Base-by-base conservation (phyloP, 768 basidiomycete genomes). In the Nevesoporus exiguus region DNA sequence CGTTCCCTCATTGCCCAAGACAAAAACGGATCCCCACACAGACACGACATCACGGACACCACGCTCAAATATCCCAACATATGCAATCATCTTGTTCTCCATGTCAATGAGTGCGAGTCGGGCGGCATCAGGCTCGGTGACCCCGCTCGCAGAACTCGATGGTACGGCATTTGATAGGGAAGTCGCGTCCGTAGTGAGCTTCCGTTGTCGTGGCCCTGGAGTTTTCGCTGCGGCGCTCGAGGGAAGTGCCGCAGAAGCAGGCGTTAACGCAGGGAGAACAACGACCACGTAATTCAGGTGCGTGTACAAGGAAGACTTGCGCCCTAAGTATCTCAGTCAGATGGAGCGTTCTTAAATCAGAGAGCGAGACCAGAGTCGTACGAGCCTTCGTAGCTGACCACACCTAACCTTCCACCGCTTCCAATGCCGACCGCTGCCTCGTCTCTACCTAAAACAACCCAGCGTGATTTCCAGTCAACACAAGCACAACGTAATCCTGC, bases 381-480 rank as follows among this genome's bases (percentile, higher is more conserved):
- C 70, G 47, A 51, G 89, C 95, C 96, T 77, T 98, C 97, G 64
- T 94, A 93, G 1, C 94, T 94, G 66, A 85, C 93, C 50, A 90
- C 93, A 0, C 87, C 80, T 5, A 90, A 88, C 54, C 93, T 75
- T 5, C 90, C 92, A 17, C 94, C 90, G 0, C 81, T 79, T 0
- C 86, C 84, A 63, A 90, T 93, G 8, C 89, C 76, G 62, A 95
- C 95, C 22, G 98, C 85, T 4, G 93, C 95, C 63, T 98, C 97
- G 43, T 97, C 90, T 53, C 90, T 73, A 0, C 93, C 96, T 2
- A 98, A 80, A 13, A 93, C 82, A 61, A 98, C 84, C 63, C 89
- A 85, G 40, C 74, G 76, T n/a, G 76, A 75, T 33, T 77, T 76
- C 79, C 83, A 81, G 62, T 94, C 85, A 80, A 93, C 86, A 31